These are phyloP conservation scores for Aquilaria malaccensis DNA, from an alignment of 345 rosid genomes.

Conservation along the genomic window DNA sequence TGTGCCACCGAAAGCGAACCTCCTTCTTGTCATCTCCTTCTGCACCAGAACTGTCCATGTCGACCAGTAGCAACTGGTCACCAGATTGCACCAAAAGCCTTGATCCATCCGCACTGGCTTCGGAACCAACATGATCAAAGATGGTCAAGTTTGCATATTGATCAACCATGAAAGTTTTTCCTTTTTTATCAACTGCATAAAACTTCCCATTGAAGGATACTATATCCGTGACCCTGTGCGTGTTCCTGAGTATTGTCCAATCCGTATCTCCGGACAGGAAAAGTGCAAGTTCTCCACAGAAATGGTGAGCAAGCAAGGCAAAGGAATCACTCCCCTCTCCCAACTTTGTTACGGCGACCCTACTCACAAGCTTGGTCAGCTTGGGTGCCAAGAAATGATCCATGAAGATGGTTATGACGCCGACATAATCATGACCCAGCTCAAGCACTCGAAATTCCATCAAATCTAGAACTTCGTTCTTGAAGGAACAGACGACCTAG, in stretches of 20 bases:
- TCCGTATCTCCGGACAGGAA: conserved; percentile 7
- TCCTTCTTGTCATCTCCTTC: conserved; percentile 1
- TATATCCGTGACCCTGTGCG: not conserved
- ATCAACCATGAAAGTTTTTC: conserved; percentile 13
- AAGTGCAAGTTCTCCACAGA: not conserved
- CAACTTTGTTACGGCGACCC: not conserved
- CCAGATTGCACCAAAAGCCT: not conserved
- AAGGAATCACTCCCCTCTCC: not conserved
- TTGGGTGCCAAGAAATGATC: not conserved
- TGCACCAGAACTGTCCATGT: not conserved
- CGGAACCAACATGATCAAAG: conserved; percentile 3
- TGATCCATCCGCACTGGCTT: too few species aligned
- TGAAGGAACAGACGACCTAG: not conserved
- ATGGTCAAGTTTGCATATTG: conserved; percentile 8
- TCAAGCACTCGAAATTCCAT: not conserved
- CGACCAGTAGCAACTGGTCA: conserved; percentile 16
- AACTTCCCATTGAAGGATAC: conserved; percentile 11
- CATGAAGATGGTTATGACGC: too few species aligned
- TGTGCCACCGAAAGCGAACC: conserved; percentile 12
- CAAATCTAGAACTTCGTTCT: conserved; percentile 1
- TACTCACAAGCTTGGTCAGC: conserved; percentile 1
- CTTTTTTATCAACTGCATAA: conserved; percentile 8
- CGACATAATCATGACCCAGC: conserved; percentile 2
- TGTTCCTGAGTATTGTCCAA: conserved; percentile 17
- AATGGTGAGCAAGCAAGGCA: conserved; percentile 1